Evolutionary conservation across 352 stramenopile species (phyloP), one percentile per base, ranked within the genome.

Genomic region (Plasmopara viticola): DNA sequence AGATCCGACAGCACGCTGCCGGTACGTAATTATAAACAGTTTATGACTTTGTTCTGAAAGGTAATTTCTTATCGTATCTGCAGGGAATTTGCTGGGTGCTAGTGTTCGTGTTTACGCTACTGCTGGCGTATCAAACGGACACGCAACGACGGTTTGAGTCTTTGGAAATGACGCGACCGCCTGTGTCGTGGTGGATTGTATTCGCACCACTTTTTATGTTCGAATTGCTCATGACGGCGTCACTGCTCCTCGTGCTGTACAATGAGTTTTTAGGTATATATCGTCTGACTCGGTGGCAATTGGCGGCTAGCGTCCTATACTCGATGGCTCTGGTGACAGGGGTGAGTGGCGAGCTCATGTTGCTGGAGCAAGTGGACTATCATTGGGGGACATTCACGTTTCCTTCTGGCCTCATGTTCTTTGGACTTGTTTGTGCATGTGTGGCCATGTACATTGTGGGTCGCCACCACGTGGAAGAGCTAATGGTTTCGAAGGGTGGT

Each of bases 371-470:
- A 51, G 72, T 86, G 20, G 66, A 89, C 48, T 81, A 86, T 44
- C 76, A 87, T 42, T 86, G 71, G 74, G 81, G 72, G 2, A 83
- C 70, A 14, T 74, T 89, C 45, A 79, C 78, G 1, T 86, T 93
- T 48, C 79, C 82, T 37, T 88, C 73, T 2, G 75, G 74, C 12
- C 70, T 90, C 40, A 66, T 93, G 56, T 88, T 90, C 48, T 75
- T 87, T 15, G 82, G 72, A n/a, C 72, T 90, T 5, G 70, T 89
- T 28, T 80, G 74, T 51, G 78, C 70, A 14, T 87, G 79, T 54
- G 67, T 89, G 34, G 79, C 63, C 17, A 75, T 93, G 55, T 93
- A 93, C 56, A 87, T 90, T 50, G 76, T 93, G 25, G 79, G 77
- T 1, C 74, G 78, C 17, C 78, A 90, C 38, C 75, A 93, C 50